Evolutionary conservation across 148 eudicot genomes (phyloP).

Genomic region (Rhododendron mucronatum): DNA sequence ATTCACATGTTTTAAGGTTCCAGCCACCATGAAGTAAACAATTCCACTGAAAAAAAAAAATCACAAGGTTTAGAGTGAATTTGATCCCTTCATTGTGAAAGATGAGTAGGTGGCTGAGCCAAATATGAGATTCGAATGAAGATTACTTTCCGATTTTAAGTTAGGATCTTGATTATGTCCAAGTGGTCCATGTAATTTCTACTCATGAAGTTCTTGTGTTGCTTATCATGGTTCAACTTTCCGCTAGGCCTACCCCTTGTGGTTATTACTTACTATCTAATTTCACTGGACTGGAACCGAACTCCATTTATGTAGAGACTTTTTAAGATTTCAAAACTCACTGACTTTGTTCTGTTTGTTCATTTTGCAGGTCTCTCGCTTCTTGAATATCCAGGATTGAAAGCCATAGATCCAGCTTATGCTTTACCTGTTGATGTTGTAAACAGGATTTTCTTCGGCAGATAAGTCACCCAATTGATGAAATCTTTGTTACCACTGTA

Average conservation of each 20-base stretch:
- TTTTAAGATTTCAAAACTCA: neutral
- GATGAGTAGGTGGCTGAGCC: neutral
- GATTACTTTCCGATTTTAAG: neutral
- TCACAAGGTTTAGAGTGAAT: neutral
- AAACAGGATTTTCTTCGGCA: constrained; percentile 48
- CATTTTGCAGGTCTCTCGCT: constrained; percentile 66
- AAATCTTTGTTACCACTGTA: neutral
- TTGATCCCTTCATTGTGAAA: neutral
- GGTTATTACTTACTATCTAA: neutral
- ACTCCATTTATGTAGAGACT: neutral
- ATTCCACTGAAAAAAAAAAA: neutral
- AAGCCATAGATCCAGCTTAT: constrained; percentile 87
- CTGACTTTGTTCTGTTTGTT: neutral
- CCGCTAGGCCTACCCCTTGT: neutral
- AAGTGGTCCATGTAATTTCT: neutral
- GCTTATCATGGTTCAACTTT: neutral
- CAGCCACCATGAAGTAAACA: neutral
- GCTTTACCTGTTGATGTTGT: constrained; percentile 86
- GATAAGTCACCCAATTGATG: constrained; percentile 12
- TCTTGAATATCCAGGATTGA: constrained; percentile 79
- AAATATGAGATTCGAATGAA: neutral
- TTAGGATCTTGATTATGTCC: neutral
- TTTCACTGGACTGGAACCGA: neutral
- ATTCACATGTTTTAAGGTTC: neutral
- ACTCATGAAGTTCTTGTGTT: neutral